These are phyloP conservation scores for Globisporangium barbulae DNA, from an alignment of 352 stramenopile species.

Conservation along the genomic window DNA sequence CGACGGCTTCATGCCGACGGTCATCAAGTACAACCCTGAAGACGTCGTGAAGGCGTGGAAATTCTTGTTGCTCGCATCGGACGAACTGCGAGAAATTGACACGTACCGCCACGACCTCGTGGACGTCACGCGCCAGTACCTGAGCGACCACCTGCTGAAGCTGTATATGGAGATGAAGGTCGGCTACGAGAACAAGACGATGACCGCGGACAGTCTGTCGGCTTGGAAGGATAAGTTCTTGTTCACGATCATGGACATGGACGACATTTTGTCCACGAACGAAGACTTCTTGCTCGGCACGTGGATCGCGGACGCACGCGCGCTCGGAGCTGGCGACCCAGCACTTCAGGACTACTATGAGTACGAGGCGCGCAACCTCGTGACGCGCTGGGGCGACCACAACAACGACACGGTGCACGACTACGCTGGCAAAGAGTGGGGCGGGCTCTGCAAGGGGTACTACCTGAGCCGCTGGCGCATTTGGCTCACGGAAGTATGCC, in stretches of 20 bases:
- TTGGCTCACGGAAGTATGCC: constrained; percentile 68
- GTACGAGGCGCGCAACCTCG: constrained; percentile 81
- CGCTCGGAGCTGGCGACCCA: constrained; percentile 27
- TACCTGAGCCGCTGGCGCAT: constrained; percentile 71
- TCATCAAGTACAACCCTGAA: constrained; percentile 68
- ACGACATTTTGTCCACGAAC: constrained; percentile 63
- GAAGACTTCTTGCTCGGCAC: constrained; percentile 68
- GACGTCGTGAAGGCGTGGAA: constrained; percentile 62
- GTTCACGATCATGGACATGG: constrained; percentile 45
- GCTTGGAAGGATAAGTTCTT: constrained; percentile 44
- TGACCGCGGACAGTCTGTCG: constrained; percentile 30
- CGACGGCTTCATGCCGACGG: constrained; percentile 70
- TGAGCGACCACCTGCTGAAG: constrained; percentile 60
- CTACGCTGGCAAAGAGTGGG: constrained; percentile 78
- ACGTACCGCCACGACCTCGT: constrained; percentile 76
- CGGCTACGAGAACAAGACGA: constrained; percentile 35
- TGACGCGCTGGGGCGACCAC: constrained; percentile 77
- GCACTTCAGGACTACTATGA: constrained; percentile 60
- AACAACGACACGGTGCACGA: constrained; percentile 72
- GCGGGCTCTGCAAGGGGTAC: constrained; percentile 61
- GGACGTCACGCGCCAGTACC: constrained; percentile 72
- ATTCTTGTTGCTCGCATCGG: constrained; percentile 39
- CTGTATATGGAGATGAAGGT: constrained; percentile 59
- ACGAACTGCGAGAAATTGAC: constrained; percentile 38
- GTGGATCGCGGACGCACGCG: constrained; percentile 62